A percentile compares a stretch with the other conserved stretches of the same genome.
Evolutionary conservation across 164 flowering plant species (phyloP).

Genomic region (Magnolia sinica): DNA sequence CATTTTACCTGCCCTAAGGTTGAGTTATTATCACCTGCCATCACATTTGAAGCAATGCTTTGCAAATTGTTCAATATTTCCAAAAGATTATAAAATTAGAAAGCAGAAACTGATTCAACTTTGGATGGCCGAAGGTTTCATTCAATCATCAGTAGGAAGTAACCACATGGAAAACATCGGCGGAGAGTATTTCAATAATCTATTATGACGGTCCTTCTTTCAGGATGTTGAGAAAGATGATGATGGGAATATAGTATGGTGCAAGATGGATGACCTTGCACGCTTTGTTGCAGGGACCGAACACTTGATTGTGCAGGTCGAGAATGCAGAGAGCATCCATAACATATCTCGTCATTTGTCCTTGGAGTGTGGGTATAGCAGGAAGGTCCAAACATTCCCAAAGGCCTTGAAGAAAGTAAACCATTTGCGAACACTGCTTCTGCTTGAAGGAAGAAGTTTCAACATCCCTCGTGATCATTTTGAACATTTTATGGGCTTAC

Average conservation of each 20-base stretch:
- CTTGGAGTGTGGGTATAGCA: background rate
- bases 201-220: slow-evolving; percentile 9
- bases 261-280: slow-evolving; percentile 13
- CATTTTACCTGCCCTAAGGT: slow-evolving; percentile 11
- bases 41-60: slow-evolving; percentile 20
- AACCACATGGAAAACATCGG: slow-evolving; percentile 9
- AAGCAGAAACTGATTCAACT: slow-evolving; percentile 9
- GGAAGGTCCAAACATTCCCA: background rate
- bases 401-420: background rate
- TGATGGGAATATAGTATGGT: slow-evolving; percentile 1
- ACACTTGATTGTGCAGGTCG: background rate
- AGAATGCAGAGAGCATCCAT: too few species aligned
- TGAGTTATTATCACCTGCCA: slow-evolving; percentile 20
- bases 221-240: background rate
- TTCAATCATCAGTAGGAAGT: background rate
- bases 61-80: slow-evolving; percentile 17
- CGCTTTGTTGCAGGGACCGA: background rate
- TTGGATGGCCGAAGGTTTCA: slow-evolving; percentile 24
- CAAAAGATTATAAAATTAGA: slow-evolving; percentile 5
- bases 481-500: background rate
- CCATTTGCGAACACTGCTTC: background rate
- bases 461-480: background rate
- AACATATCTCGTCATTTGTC: background rate
- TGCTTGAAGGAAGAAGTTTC: too few species aligned
- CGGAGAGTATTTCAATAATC: background rate